These are phyloP conservation scores for Mycena latifolia DNA, from an alignment of 768 basidiomycete genomes.

Conservation along the genomic window DNA sequence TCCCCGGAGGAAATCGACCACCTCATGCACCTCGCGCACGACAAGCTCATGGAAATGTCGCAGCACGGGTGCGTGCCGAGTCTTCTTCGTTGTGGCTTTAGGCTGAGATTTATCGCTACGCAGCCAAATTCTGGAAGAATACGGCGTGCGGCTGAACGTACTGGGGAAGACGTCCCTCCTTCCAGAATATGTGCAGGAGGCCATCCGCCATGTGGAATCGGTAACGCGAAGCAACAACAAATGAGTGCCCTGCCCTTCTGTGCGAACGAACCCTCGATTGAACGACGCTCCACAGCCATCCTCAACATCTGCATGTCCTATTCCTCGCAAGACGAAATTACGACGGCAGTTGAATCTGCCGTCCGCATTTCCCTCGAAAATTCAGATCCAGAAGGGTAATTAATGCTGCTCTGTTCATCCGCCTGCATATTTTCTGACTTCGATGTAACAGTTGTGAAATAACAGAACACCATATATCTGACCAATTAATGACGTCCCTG, in stretches of 20 bases:
- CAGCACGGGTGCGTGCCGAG: conserved; percentile 75
- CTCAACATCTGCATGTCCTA: conserved; percentile 96
- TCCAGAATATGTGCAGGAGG: conserved; percentile 78
- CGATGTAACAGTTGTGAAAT: conserved; percentile 46
- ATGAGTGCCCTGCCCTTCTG: conserved; percentile 54
- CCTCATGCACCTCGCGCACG: conserved; percentile 88
- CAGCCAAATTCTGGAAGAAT: conserved; percentile 83
- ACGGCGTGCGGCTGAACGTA: conserved; percentile 88
- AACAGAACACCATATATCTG: conserved; percentile 76
- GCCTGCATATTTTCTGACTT: not conserved
- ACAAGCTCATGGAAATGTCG: conserved; percentile 82
- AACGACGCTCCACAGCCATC: conserved; percentile 68
- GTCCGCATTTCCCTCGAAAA: conserved; percentile 55
- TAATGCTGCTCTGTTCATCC: conserved; percentile 1
- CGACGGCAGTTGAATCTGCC: conserved; percentile 75
- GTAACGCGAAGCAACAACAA: conserved; percentile 80
- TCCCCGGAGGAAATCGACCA: conserved; percentile 87
- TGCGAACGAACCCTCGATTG: conserved; percentile 1
- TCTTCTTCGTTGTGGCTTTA: not conserved
- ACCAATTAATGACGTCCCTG: conserved; percentile 73
- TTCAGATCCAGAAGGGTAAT: conserved; percentile 31
- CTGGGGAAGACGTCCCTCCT: conserved; percentile 83
- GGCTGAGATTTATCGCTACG: not conserved
- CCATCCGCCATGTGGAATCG: conserved; percentile 77
- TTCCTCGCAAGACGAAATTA: conserved; percentile 91